These are phyloP conservation scores for Neofusicoccum cordaticola DNA, from an alignment of 2,329 filamentous ascomycete genomes.

Conservation along the genomic window DNA sequence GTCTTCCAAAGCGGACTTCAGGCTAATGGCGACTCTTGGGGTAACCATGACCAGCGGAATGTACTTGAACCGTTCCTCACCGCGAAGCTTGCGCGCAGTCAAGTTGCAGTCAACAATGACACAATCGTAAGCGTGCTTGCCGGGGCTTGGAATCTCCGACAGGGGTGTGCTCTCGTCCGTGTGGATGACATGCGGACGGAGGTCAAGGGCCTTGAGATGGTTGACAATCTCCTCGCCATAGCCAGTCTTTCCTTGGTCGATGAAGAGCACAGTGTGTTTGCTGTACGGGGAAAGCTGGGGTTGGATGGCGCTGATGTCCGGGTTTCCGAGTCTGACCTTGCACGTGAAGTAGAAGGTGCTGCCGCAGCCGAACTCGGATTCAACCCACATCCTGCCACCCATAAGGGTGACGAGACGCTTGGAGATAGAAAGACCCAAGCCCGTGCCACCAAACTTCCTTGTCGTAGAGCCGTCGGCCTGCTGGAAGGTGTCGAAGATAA, in stretches of 20 bases:
- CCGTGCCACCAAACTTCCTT: slow-evolving; percentile 91
- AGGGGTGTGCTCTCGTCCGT: slow-evolving; percentile 66
- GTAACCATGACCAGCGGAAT: slow-evolving; percentile 92
- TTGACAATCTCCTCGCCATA: slow-evolving; percentile 71
- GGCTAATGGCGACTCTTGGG: slow-evolving; percentile 81
- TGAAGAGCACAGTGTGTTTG: slow-evolving; percentile 87
- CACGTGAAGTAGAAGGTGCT: slow-evolving; percentile 98
- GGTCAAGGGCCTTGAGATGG: slow-evolving; percentile 75
- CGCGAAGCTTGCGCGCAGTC: slow-evolving; percentile 79
- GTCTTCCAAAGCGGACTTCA: slow-evolving; percentile 90
- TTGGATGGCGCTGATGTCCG: slow-evolving; percentile 73
- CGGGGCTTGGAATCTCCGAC: slow-evolving; percentile 24
- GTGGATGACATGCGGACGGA: slow-evolving; percentile 81
- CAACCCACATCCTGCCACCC: slow-evolving; percentile 95
- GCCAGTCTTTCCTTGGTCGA: slow-evolving; percentile 83
- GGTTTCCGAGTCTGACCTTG: slow-evolving; percentile 77
- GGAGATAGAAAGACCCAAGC: slow-evolving; percentile 89
- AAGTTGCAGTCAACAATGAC: slow-evolving; percentile 94
- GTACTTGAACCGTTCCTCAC: slow-evolving; percentile 95
- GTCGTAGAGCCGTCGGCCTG: slow-evolving; percentile 97
- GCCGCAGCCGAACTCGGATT: slow-evolving; percentile 84
- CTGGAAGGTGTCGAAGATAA: slow-evolving; percentile 99
- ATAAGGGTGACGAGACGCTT: slow-evolving; percentile 93
- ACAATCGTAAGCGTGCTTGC: slow-evolving; percentile 75
- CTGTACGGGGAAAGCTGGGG: slow-evolving; percentile 87